phyloP scores from a whole-genome alignment of 306 rosid species.

The Quercus suber region DNA sequence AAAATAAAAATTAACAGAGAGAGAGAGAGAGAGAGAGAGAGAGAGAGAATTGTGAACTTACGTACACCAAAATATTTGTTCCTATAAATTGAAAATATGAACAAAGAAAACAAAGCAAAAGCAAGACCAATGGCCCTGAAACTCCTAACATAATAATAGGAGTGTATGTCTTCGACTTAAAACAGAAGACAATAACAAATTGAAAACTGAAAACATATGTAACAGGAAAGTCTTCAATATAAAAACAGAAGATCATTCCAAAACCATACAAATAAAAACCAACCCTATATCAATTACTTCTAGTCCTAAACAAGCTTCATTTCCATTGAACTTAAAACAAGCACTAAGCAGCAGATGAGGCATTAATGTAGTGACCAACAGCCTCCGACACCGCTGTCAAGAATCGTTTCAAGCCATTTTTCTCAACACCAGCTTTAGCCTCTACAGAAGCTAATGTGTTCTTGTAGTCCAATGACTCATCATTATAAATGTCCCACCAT shows the following conservation, averaged over 20 bases:
- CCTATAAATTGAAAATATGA: not conserved
- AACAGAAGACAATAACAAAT: not conserved
- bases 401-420: constrained; percentile 6
- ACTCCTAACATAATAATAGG: not conserved
- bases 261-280: not conserved
- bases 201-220: no score
- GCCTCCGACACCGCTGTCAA: constrained; percentile 24
- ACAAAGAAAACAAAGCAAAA: not conserved
- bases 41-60: not conserved
- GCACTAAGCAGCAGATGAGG: constrained; percentile 57
- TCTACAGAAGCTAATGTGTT: not conserved
- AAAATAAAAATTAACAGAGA: not conserved
- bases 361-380: constrained; percentile 9
- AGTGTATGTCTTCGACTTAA: not conserved
- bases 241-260: not conserved
- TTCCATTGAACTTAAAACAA: not conserved
- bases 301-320: not conserved
- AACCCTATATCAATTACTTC: not conserved
- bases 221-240: not conserved
- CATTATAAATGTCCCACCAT: constrained; percentile 78
- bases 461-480: constrained; percentile 55
- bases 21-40: not conserved
- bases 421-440: not conserved
- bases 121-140: not conserved
- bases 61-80: not conserved